A percentile compares a stretch with the other conserved stretches of the same genome.
Evolutionary conservation across 306 rosid genomes (phyloP).

Genomic region (Vigna reflexopilosa): DNA sequence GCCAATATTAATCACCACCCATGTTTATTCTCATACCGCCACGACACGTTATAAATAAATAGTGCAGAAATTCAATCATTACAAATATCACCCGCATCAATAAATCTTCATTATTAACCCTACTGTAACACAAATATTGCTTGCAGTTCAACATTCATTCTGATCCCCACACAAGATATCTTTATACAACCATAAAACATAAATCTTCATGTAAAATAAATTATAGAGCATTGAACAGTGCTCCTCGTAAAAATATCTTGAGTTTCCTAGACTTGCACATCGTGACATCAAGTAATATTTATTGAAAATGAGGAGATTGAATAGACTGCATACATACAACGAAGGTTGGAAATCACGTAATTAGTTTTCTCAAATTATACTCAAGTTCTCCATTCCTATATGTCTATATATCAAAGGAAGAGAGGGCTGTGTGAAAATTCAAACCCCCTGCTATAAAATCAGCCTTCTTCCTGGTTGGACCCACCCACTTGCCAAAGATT

Average conservation of each 20-base stretch:
- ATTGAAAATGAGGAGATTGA: conserved; percentile 16
- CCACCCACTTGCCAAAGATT: conserved; percentile 1
- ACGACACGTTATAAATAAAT: no score
- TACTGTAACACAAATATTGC: neutral
- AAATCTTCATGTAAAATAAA: no score
- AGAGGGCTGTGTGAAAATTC: neutral
- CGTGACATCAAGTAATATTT: conserved; percentile 15
- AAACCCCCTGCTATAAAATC: conserved; percentile 10
- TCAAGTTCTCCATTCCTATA: neutral
- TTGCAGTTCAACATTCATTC: neutral
- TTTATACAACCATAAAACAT: no score
- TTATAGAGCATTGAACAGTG: neutral
- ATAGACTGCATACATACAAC: conserved; percentile 6
- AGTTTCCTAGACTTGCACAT: conserved; percentile 1
- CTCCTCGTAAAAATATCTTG: no score
- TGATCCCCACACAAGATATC: no score
- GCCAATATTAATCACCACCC: neutral
- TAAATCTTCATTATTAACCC: neutral
- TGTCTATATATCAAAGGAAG: conserved; percentile 2
- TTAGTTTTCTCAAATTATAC: neutral
- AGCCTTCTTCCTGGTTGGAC: conserved; percentile 2
- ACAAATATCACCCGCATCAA: neutral
- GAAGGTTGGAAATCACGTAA: conserved; percentile 12
- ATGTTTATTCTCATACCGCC: neutral
- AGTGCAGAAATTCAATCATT: neutral